Evolutionary conservation across 225 moss, liverwort and hornwort genomes (phyloP).

Genomic region (Sphagnum tenellum): DNA sequence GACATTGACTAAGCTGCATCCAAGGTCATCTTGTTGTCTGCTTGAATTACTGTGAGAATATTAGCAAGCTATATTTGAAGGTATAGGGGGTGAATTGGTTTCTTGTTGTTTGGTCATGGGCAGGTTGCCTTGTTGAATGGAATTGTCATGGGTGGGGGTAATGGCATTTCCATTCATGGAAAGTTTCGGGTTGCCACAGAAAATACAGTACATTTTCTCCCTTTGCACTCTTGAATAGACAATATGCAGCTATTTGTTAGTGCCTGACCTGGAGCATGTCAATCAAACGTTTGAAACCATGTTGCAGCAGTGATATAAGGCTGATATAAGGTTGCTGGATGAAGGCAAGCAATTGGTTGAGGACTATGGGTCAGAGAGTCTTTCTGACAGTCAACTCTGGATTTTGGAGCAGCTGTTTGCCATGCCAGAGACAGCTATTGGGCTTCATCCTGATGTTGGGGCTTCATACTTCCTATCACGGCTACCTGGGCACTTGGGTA

Average conservation of each 20-base stretch:
- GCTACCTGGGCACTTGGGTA: slow-evolving; percentile 86
- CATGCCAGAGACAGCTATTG: slow-evolving; percentile 99
- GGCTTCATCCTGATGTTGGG: slow-evolving; percentile 94
- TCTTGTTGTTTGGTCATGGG: background rate
- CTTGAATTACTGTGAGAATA: too few species aligned
- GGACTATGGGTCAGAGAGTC: background rate
- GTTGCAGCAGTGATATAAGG: background rate
- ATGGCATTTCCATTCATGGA: slow-evolving; percentile 92
- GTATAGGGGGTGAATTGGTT: background rate
- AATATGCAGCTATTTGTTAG: background rate
- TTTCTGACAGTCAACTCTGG: slow-evolving; percentile 9
- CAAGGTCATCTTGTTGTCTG: too few species aligned
- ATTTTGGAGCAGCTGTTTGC: slow-evolving; percentile 54
- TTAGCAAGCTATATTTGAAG: too few species aligned
- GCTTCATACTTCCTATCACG: slow-evolving; percentile 87
- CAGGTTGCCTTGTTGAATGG: slow-evolving; percentile 86
- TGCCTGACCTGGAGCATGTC: background rate
- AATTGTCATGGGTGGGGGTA: slow-evolving; percentile 96
- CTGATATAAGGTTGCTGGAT: background rate
- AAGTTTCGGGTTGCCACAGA: slow-evolving; percentile 91
- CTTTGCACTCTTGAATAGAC: background rate
- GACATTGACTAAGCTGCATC: too few species aligned
- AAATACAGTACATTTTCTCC: slow-evolving; percentile 41
- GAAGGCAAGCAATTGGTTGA: background rate
- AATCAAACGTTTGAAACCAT: background rate